Evolutionary conservation across 108 stramenopile genomes (phyloP).

Genomic region (Chaetoceros muelleri): DNA sequence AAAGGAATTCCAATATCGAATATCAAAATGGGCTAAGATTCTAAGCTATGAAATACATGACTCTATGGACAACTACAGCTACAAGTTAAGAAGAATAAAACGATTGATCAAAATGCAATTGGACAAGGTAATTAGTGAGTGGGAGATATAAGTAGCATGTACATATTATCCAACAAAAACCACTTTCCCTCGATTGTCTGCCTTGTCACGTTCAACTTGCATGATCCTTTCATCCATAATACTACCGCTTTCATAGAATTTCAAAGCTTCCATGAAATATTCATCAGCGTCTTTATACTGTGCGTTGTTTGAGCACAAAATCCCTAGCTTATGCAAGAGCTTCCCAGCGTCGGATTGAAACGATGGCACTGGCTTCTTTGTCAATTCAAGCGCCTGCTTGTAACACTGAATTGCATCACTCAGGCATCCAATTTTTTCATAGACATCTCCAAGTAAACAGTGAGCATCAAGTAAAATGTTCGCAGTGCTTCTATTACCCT

Average conservation of each 20-base stretch:
- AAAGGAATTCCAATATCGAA: background rate
- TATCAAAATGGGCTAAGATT: background rate
- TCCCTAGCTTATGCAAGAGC: constrained; percentile 72
- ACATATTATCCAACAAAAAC: too few species aligned
- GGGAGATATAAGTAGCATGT: background rate
- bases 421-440: constrained; percentile 56
- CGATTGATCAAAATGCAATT: background rate
- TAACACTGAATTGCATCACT: constrained; percentile 47
- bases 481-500: constrained; percentile 47
- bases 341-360: constrained; percentile 64
- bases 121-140: background rate
- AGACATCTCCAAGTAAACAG: constrained; percentile 76
- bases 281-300: background rate
- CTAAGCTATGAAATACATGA: background rate
- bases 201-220: too few species aligned
- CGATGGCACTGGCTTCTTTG: constrained; percentile 30
- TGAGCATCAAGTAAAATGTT: constrained; percentile 48
- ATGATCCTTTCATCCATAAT: too few species aligned
- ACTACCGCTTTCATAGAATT: background rate
- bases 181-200: too few species aligned
- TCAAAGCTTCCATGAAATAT: background rate
- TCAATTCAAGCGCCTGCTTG: constrained; percentile 59
- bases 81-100: background rate
- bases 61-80: background rate
- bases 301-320: constrained; percentile 20